Conservation (phyloP, 345 rosid species). For the Salix exigua region DNA sequence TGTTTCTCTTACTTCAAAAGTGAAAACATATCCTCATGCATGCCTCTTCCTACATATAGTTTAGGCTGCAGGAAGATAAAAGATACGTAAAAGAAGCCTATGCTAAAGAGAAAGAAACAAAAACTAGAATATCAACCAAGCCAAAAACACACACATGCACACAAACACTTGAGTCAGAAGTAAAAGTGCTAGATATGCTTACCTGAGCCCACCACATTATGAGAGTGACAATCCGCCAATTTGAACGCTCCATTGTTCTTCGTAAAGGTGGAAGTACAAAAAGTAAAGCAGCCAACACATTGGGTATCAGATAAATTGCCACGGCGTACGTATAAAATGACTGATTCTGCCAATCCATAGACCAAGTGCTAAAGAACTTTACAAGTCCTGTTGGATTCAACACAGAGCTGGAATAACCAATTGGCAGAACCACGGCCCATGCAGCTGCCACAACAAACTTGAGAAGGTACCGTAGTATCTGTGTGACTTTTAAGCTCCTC, state of each 20-base stretch:
- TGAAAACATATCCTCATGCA: slow-evolving; percentile 86
- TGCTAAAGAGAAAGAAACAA: not conserved
- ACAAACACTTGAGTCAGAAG: not conserved
- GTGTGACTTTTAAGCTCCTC: slow-evolving; percentile 71
- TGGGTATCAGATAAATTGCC: slow-evolving; percentile 78
- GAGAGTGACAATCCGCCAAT: slow-evolving; percentile 62
- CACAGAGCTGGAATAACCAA: slow-evolving; percentile 68
- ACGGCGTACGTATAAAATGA: slow-evolving; percentile 67
- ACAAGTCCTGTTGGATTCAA: slow-evolving; percentile 72
- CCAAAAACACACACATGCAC: not conserved
- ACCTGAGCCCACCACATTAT: slow-evolving; percentile 99
- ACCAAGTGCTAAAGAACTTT: slow-evolving; percentile 63
- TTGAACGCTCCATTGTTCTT: slow-evolving; percentile 82
- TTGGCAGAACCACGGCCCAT: slow-evolving; percentile 82
- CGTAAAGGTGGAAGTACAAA: slow-evolving; percentile 76
- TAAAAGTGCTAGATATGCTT: slow-evolving; percentile 27
- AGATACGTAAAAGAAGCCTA: not conserved
- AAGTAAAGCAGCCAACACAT: slow-evolving; percentile 59
- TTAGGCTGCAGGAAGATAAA: slow-evolving; percentile 60
- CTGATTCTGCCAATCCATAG: slow-evolving; percentile 53
- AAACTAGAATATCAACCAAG: not conserved
- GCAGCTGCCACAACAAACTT: slow-evolving; percentile 72
- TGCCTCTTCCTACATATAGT: slow-evolving; percentile 89
- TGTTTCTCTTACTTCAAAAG: slow-evolving; percentile 70
- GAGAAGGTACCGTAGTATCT: slow-evolving; percentile 70